Conservation (phyloP, 805 yeast genomes). For the Lachancea fermentati region DNA sequence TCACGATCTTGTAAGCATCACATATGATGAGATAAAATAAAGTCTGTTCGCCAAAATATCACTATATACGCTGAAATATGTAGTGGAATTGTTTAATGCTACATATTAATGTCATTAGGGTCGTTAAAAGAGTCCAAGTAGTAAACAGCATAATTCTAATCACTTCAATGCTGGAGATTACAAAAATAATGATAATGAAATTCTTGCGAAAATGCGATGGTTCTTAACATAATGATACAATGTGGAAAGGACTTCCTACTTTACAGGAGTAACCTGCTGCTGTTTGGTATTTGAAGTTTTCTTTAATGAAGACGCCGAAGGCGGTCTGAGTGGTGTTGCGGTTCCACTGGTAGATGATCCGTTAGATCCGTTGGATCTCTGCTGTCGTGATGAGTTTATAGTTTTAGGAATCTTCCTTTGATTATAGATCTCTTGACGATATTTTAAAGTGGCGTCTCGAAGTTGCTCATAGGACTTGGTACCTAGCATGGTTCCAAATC, state of each 20-base stretch:
- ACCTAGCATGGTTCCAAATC: slow-evolving; percentile 87
- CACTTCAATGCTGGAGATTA: not conserved
- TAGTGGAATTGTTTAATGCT: not conserved
- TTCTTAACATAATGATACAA: not conserved
- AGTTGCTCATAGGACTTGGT: slow-evolving; percentile 79
- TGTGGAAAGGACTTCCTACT: slow-evolving; percentile 1
- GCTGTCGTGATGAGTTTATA: slow-evolving; percentile 3
- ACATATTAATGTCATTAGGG: not conserved
- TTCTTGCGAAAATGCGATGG: not conserved
- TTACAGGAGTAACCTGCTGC: slow-evolving; percentile 6
- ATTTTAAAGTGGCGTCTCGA: slow-evolving; percentile 62
- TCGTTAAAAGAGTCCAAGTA: not conserved
- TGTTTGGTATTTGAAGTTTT: slow-evolving; percentile 5
- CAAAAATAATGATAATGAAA: not conserved
- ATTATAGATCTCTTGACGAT: slow-evolving; percentile 51
- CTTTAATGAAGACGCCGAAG: slow-evolving; percentile 7
- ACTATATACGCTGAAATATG: not conserved
- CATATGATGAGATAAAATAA: no score
- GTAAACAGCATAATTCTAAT: not conserved
- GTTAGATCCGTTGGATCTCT: slow-evolving; percentile 11
- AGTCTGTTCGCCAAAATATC: no score
- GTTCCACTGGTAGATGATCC: slow-evolving; percentile 13
- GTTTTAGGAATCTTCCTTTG: slow-evolving; percentile 33
- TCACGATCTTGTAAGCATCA: no score
- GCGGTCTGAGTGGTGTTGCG: slow-evolving; percentile 6